Base-by-base conservation (phyloP, 352 stramenopile species). In the Globisporangium uncinulatum region DNA sequence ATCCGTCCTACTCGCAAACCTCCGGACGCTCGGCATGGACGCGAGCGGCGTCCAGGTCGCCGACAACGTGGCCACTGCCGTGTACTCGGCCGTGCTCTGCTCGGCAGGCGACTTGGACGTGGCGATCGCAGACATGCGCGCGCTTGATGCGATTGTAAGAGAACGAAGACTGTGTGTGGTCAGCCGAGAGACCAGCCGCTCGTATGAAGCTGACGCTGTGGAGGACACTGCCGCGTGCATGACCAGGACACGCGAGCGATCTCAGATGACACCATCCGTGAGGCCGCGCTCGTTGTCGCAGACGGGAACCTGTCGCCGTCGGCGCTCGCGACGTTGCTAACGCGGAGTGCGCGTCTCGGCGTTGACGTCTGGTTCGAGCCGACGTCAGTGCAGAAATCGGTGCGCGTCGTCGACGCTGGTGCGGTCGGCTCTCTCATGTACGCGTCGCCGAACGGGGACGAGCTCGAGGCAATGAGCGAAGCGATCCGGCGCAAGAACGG, bases 91-190 rank as follows among this genome's bases (percentile, higher is more conserved):
- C 13, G 71, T 97, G 29, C 61, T 96, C 9, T 76, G 83, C 46
- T 74, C 69, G 4, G 62, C 69, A 21, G 90, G 90, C 13, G 87
- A 98, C 41, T 61, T 97, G 55, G 74, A 94, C 42, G 72, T 83
- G 44, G 89, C 84, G 14, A 74, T 97, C 56, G 88, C 89, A 0
- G 90, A 97, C 66, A 96, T 93, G 84, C 70, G 70, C 31, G 79
- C 85, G 11, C 70, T 95, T 17, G 79, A 94, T 41, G 66, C 80
- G 15, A 86, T 93, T 61, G 76, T 94, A 66, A 29, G 24, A 29
- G 24, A 29, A 4, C 48, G 77, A n/a, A 31, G 6, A 8, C 24
- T 17, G 6, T 39, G 9, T 39, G 13, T 6, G 19, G 2, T 17
- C 2, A 43, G 21, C 13, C 10, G 41, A 21, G 47, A 5, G 15